Evolutionary conservation across 176 grass and related monocot genomes (phyloP).

Genomic region (Oryza meyeriana): DNA sequence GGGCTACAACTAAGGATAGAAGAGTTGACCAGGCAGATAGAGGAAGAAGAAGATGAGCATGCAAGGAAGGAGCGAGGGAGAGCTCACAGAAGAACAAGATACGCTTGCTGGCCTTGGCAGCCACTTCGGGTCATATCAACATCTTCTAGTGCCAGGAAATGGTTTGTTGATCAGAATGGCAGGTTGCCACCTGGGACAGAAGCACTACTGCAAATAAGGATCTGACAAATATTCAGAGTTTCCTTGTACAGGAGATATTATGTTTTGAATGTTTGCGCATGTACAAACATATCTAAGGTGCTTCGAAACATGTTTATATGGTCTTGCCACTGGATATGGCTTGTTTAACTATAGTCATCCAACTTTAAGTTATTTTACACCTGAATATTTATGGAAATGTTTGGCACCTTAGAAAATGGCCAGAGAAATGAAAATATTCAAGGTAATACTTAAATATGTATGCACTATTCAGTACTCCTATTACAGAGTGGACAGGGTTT

Average conservation of each 20-base stretch:
- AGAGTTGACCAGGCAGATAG: slow-evolving; percentile 69
- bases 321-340: neutral
- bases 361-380: neutral
- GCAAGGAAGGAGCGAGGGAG: slow-evolving; percentile 31
- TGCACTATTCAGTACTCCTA: neutral
- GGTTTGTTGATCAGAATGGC: slow-evolving; percentile 42
- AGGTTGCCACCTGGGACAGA: slow-evolving; percentile 62
- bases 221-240: slow-evolving; percentile 20
- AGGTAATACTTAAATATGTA: neutral
- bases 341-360: neutral
- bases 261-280: neutral
- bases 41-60: slow-evolving; percentile 50
- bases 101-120: slow-evolving; percentile 73
- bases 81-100: slow-evolving; percentile 38
- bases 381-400: slow-evolving; percentile 10
- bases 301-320: neutral
- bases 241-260: neutral
- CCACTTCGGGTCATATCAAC: slow-evolving; percentile 42
- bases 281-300: neutral
- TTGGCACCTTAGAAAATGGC: neutral
- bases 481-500: neutral
- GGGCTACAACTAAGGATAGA: slow-evolving; percentile 64
- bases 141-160: slow-evolving; percentile 37
- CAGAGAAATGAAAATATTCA: slow-evolving; percentile 8
- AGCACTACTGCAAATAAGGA: slow-evolving; percentile 57